A percentile compares a stretch with the other conserved stretches of the same genome.
phyloP scores from a whole-genome alignment of 257 asterid species.

The Solanum chiquidenum region DNA sequence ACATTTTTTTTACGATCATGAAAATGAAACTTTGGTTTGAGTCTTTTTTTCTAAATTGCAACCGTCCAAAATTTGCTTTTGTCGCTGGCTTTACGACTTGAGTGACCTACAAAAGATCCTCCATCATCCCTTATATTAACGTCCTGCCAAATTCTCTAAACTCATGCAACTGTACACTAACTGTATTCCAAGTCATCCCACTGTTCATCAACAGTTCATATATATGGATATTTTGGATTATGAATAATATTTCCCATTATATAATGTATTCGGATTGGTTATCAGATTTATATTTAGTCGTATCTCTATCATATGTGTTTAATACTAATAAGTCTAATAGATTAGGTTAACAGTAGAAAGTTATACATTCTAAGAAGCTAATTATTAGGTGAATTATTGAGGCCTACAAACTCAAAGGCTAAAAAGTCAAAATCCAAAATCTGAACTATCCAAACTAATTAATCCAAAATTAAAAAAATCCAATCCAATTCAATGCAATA shows the following conservation, averaged over 20 bases:
- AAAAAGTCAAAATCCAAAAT: too few relatives aligned
- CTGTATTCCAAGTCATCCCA: not conserved
- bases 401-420: too few relatives aligned
- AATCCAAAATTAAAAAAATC: not conserved
- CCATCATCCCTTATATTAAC: not conserved
- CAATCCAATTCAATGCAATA: not conserved
- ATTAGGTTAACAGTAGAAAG: not conserved
- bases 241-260: too few relatives aligned
- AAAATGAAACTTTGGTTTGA: not conserved
- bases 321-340: not conserved
- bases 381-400: not conserved
- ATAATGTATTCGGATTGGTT: not conserved
- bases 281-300: too few relatives aligned
- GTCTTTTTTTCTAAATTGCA: not conserved
- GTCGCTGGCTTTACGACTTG: not conserved
- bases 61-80: constrained; percentile 6
- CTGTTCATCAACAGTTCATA: not conserved
- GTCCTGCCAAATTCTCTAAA: not conserved
- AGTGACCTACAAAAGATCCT: not conserved
- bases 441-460: too few relatives aligned
- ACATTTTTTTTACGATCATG: not conserved
- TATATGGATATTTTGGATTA: not conserved
- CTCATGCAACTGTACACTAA: not conserved
- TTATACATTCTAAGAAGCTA: too few relatives aligned
- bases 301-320: not conserved